These are phyloP conservation scores for Coemansia sp. DNA, from an alignment of 192 early-diverging fungal genomes.

Conservation along the genomic window DNA sequence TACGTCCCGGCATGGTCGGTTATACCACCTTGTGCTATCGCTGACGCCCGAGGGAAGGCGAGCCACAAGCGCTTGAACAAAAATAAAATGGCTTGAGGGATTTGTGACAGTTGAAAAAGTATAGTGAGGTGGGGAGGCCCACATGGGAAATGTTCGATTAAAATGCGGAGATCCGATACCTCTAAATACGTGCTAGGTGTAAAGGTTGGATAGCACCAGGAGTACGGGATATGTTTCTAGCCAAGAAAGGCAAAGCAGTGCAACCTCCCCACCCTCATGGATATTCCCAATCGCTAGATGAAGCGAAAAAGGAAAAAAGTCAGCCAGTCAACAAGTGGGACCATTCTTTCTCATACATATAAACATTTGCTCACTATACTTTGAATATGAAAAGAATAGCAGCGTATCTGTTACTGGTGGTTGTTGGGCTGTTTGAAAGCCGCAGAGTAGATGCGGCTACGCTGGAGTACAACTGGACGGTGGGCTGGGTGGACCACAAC, in stretches of 20 bases:
- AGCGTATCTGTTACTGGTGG: neutral
- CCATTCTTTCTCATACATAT: no score
- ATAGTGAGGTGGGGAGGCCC: no score
- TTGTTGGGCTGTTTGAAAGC: neutral
- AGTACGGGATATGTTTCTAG: neutral
- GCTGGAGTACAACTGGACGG: conserved; percentile 63
- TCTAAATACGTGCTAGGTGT: neutral
- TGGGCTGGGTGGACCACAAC: conserved; percentile 58
- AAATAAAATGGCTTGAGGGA: no score
- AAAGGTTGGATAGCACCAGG: neutral
- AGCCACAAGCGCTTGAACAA: neutral
- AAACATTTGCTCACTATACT: no score
- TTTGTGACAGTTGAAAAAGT: no score
- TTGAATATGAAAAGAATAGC: neutral
- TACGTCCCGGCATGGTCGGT: conserved; percentile 29
- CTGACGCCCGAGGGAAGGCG: conserved; percentile 39
- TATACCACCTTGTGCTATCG: conserved; percentile 40
- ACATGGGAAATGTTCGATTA: neutral
- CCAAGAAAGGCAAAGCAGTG: no score
- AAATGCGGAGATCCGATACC: neutral
- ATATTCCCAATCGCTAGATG: no score
- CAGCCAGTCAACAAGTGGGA: no score
- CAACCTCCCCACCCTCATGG: no score
- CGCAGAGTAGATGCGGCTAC: conserved; percentile 8
- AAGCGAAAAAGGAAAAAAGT: no score